These are phyloP conservation scores for Beauveria australis DNA, from an alignment of 2,329 filamentous ascomycete genomes.

Conservation along the genomic window DNA sequence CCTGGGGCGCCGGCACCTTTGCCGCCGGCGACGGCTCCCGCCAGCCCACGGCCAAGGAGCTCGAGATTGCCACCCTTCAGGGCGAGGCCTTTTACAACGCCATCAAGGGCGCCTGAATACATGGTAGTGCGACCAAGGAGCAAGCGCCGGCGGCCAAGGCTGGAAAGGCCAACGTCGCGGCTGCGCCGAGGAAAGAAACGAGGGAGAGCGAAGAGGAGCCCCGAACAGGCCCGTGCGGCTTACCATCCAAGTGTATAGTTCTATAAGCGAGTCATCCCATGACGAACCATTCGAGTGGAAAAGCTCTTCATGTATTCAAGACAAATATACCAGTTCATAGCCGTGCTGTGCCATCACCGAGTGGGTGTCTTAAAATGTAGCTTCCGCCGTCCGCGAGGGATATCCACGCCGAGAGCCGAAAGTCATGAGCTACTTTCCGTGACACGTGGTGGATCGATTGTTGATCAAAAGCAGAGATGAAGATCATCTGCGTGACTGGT, in stretches of 20 bases:
- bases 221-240: constrained; percentile 64
- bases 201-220: constrained; percentile 36
- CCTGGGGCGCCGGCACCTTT: constrained; percentile 95
- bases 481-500: neutral
- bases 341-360: too few relatives aligned
- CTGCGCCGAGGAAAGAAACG: constrained; percentile 16
- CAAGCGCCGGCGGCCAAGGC: constrained; percentile 15
- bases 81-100: constrained; percentile 77
- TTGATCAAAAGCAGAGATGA: neutral
- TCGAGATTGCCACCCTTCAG: constrained; percentile 72
- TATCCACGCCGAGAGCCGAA: neutral
- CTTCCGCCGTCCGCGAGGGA: neutral
- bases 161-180: constrained; percentile 14
- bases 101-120: constrained; percentile 63
- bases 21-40: constrained; percentile 71
- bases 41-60: constrained; percentile 67
- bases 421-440: too few relatives aligned
- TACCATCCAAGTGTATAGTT: constrained; percentile 67
- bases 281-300: constrained; percentile 11
- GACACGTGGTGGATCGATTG: neutral
- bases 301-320: neutral
- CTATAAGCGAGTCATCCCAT: constrained; percentile 33
- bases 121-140: constrained; percentile 42
- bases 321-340: neutral
- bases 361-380: too few relatives aligned